Conservation (phyloP, 352 stramenopile species). For the Hyaloperonospora arabidopsidis region DNA sequence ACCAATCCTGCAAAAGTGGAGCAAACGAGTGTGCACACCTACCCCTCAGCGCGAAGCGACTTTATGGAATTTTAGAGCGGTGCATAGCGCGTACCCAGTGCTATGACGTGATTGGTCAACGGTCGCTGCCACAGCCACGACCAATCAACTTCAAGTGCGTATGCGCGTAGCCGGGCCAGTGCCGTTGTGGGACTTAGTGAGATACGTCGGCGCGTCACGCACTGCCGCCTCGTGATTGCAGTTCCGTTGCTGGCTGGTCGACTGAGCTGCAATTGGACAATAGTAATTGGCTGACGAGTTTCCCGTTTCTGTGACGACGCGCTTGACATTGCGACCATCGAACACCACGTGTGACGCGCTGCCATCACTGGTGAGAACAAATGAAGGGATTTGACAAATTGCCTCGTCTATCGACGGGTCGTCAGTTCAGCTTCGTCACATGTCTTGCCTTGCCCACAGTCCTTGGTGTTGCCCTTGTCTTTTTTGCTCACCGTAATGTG, state of each 20-base stretch:
- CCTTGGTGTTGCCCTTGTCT: no score
- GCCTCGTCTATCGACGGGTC: not conserved
- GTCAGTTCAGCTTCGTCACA: slow-evolving; percentile 1
- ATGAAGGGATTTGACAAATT: slow-evolving; percentile 10
- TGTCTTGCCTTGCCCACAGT: not conserved
- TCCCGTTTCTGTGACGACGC: no score
- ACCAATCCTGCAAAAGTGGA: no score
- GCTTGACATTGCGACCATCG: not conserved
- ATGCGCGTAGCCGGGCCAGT: slow-evolving; percentile 6
- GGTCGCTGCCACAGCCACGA: not conserved
- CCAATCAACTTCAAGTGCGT: slow-evolving; percentile 15
- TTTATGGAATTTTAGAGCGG: no score
- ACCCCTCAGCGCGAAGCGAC: no score
- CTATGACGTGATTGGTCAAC: no score
- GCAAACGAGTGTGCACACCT: no score
- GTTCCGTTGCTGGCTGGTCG: slow-evolving; percentile 1
- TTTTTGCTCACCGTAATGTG: no score
- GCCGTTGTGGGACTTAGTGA: slow-evolving; percentile 6
- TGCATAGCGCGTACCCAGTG: no score
- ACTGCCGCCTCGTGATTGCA: slow-evolving; percentile 14
- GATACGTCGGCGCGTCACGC: slow-evolving; percentile 26
- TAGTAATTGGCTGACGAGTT: no score
- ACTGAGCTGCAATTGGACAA: no score
- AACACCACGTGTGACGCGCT: slow-evolving; percentile 9
- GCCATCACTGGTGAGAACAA: slow-evolving; percentile 12